These are phyloP conservation scores for Suillus occidentalis DNA, from an alignment of 768 basidiomycete species.

Conservation along the genomic window DNA sequence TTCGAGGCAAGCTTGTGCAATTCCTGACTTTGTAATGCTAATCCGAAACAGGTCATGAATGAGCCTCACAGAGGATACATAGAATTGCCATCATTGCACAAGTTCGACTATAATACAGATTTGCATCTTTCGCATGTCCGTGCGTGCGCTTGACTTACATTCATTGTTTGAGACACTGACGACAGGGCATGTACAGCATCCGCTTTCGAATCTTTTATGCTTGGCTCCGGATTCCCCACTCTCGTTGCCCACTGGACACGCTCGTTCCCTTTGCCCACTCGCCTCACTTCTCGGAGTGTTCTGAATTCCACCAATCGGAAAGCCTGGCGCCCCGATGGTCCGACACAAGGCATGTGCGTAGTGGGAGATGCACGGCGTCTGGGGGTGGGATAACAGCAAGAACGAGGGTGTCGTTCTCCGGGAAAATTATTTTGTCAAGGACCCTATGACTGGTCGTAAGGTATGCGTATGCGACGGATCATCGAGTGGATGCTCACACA, in stretches of 20 bases:
- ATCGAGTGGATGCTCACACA: background rate
- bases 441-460: conserved; percentile 64
- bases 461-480: conserved; percentile 33
- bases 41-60: conserved; percentile 72
- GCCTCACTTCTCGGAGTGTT: conserved; percentile 52
- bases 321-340: conserved; percentile 75
- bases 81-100: conserved; percentile 74
- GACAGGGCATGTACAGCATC: conserved; percentile 50
- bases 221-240: conserved; percentile 89
- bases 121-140: conserved; percentile 81
- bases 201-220: conserved; percentile 83
- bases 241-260: conserved; percentile 76
- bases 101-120: conserved; percentile 93
- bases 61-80: conserved; percentile 96
- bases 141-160: conserved; percentile 38
- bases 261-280: conserved; percentile 88
- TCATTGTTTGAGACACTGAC: background rate
- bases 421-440: conserved; percentile 79
- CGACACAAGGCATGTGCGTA: conserved; percentile 68
- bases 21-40: background rate
- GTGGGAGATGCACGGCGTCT: conserved; percentile 95
- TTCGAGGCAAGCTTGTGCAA: conserved; percentile 66
- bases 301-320: conserved; percentile 61
- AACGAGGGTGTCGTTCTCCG: conserved; percentile 72
- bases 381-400: conserved; percentile 78